Evolutionary conservation across 257 asterid genomes (phyloP).

Genomic region (Rehmannia glutinosa): DNA sequence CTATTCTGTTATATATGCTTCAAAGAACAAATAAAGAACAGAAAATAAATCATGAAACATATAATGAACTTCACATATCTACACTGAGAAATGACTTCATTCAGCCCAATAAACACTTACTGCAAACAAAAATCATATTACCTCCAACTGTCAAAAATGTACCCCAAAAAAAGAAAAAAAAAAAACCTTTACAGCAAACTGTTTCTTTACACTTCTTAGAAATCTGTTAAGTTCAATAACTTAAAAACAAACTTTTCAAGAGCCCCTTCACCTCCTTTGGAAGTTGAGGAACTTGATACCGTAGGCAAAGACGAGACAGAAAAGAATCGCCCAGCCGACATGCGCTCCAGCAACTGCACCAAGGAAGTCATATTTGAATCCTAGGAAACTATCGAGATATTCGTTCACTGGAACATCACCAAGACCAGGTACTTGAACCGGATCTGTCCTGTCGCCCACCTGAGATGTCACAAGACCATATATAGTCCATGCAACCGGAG

Average conservation of each 20-base stretch:
- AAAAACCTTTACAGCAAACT: not conserved
- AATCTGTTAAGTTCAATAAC: not conserved
- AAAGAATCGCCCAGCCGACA: constrained; percentile 62
- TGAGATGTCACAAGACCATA: constrained; percentile 78
- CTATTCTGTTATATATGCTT: too few species aligned
- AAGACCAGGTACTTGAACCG: constrained; percentile 43
- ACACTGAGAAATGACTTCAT: not conserved
- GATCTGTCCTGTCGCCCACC: constrained; percentile 40
- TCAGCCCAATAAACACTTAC: not conserved
- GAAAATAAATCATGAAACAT: not conserved
- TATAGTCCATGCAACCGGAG: constrained; percentile 86
- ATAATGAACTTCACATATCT: not conserved
- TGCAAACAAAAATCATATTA: not conserved
- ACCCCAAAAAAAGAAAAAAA: not conserved
- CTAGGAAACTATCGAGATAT: constrained; percentile 40
- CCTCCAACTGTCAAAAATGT: not conserved
- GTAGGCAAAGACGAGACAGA: constrained; percentile 61
- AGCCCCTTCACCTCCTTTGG: constrained; percentile 62
- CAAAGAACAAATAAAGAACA: not conserved
- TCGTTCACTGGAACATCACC: constrained; percentile 29
- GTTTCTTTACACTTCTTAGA: not conserved
- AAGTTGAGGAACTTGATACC: constrained; percentile 69
- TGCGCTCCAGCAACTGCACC: constrained; percentile 65
- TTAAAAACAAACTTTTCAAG: too few species aligned
- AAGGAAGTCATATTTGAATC: constrained; percentile 64